Conservation (phyloP, 768 basidiomycete genomes). For the Boletus patriciae region DNA sequence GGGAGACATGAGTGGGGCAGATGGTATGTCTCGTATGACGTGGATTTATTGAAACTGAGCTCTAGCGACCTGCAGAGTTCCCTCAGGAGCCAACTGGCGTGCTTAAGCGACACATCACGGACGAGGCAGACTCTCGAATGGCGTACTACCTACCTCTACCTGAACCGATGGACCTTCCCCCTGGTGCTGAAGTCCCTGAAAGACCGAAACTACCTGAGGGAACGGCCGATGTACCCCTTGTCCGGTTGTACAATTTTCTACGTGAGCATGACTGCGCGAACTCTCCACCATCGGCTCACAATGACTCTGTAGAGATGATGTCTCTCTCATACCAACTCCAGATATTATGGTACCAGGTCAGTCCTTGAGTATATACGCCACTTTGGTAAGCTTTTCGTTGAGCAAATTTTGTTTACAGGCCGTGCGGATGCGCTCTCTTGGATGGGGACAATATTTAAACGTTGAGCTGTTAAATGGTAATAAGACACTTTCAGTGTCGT, state of each 20-base stretch:
- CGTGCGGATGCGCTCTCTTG: slow-evolving; percentile 73
- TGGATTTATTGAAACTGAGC: background rate
- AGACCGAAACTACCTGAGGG: slow-evolving; percentile 54
- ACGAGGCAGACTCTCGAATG: slow-evolving; percentile 70
- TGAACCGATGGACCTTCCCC: slow-evolving; percentile 41
- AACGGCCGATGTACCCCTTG: slow-evolving; percentile 76
- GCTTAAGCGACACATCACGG: slow-evolving; percentile 64
- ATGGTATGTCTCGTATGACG: slow-evolving; percentile 46
- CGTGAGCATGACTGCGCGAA: slow-evolving; percentile 51
- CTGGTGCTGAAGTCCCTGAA: slow-evolving; percentile 43
- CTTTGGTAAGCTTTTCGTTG: background rate
- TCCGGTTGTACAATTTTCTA: slow-evolving; percentile 84
- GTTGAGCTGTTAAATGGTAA: slow-evolving; percentile 70
- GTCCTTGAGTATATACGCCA: background rate
- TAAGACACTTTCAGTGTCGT: slow-evolving; percentile 69
- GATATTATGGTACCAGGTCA: slow-evolving; percentile 77
- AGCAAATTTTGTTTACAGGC: slow-evolving; percentile 42
- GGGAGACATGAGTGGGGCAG: slow-evolving; percentile 68
- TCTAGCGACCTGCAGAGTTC: slow-evolving; percentile 51
- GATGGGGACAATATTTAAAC: slow-evolving; percentile 78
- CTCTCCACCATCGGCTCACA: background rate
- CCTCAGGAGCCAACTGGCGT: slow-evolving; percentile 64
- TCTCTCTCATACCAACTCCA: slow-evolving; percentile 91
- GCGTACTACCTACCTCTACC: slow-evolving; percentile 58
- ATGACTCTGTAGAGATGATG: slow-evolving; percentile 67